Base-by-base conservation (phyloP, 345 rosid species). In the Crucihimalaya himalaica region DNA sequence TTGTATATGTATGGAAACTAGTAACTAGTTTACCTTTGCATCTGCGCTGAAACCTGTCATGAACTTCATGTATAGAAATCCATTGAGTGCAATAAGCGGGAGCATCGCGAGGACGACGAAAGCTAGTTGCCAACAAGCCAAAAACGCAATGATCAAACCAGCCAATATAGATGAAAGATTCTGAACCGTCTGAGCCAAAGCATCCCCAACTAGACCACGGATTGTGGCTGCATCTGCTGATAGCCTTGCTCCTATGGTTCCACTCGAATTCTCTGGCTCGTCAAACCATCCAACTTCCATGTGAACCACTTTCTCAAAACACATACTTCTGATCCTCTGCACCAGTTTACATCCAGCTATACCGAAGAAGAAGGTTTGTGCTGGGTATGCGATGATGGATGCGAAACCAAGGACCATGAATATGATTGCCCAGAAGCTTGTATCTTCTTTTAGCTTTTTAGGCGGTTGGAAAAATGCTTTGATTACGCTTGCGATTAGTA, bases 231-330 rank as follows among this genome's bases (percentile, higher is more conserved):
- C 98, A 71, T 93, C 98, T 32, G 92, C 89, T 5, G 97, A 90
- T 25, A 93, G 88, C 67, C 88, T 87, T 6, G 98, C 83, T 29
- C 98, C 96, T 45, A 90, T 75, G 34, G 81, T 55, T 19, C 97
- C 94, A 59, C 92, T 93, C 11, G 97, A 93, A 79, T 93, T 83
- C 43, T 82, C 79, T 7, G 90, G 76, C 46, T 84, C 89, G 70
- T 93, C 96, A 12, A 90, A 90, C 94, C 96, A 93, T 8, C 91
- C 81, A 46, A 94, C 84, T 77, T 94, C 96, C 97, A 91, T 94
- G 76, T 70, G 75, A 70, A 94, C 85, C 69, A 89, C 93, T 81
- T 84, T 93, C 86, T 89, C 87, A 66, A 90, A 93, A 67, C 97
- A 93, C 75, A 86, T 80, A 1, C 88, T 68, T 63, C 97, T 77